phyloP scores from a whole-genome alignment of 2,329 filamentous ascomycete genomes.

The Podosphaera aphanis region DNA sequence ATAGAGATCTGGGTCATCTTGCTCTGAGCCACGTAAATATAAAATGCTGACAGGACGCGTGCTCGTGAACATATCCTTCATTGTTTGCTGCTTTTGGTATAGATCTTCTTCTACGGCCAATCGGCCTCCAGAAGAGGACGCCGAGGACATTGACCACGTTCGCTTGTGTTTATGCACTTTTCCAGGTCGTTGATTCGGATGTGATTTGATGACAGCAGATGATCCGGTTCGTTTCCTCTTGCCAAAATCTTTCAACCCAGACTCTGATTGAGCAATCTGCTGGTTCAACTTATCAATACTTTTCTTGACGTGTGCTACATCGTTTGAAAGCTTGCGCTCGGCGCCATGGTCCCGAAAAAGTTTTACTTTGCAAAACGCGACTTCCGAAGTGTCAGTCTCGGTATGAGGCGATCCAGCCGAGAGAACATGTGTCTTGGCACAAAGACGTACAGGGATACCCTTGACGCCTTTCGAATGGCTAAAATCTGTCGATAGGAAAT shows the following conservation, averaged over 20 bases:
- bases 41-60: conserved; percentile 57
- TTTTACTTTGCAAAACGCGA: conserved; percentile 92
- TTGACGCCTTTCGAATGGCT: conserved; percentile 98
- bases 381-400: conserved; percentile 33
- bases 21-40: conserved; percentile 52
- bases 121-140: conserved; percentile 34
- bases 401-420: conserved; percentile 26
- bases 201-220: conserved; percentile 19
- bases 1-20: conserved; percentile 57
- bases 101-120: conserved; percentile 48
- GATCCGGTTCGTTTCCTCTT: conserved; percentile 37
- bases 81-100: conserved; percentile 50
- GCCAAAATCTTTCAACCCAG: conserved; percentile 40
- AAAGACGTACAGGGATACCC: conserved; percentile 80
- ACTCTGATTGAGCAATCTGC: conserved; percentile 61
- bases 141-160: conserved; percentile 84
- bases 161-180: conserved; percentile 79
- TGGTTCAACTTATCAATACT: conserved; percentile 90
- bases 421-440: conserved; percentile 63
- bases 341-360: conserved; percentile 90
- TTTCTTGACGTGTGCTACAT: conserved; percentile 85
- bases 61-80: conserved; percentile 77
- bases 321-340: conserved; percentile 83
- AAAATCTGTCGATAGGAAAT: conserved; percentile 95
- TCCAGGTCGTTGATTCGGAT: conserved; percentile 35